These are phyloP conservation scores for Pichia nanzhaoensis DNA, from an alignment of 805 yeast species.

Conservation along the genomic window DNA sequence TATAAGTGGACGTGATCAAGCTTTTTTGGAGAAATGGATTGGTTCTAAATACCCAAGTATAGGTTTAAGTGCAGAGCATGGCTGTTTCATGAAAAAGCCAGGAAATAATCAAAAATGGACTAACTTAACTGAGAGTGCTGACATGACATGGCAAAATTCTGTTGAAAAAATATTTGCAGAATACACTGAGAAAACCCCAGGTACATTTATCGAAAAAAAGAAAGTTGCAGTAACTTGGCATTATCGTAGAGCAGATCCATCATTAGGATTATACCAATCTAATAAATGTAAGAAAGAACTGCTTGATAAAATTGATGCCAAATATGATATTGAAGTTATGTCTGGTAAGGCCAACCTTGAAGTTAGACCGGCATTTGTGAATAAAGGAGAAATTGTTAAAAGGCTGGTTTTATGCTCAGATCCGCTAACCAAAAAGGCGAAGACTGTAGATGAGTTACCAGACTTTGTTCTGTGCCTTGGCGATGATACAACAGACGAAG, in stretches of 20 bases:
- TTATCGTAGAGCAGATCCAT: slow-evolving; percentile 91
- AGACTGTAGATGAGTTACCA: slow-evolving; percentile 44
- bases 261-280: slow-evolving; percentile 83
- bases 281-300: slow-evolving; percentile 61
- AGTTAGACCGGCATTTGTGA: slow-evolving; percentile 91
- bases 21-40: slow-evolving; percentile 80
- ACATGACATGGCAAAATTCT: slow-evolving; percentile 91
- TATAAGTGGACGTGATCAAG: slow-evolving; percentile 92
- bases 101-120: slow-evolving; percentile 58
- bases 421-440: slow-evolving; percentile 33
- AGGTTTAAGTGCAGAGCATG: slow-evolving; percentile 95
- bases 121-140: slow-evolving; percentile 72
- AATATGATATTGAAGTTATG: slow-evolving; percentile 90
- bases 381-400: slow-evolving; percentile 94
- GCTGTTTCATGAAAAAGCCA: slow-evolving; percentile 84
- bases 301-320: slow-evolving; percentile 41
- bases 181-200: slow-evolving; percentile 86
- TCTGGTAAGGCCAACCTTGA: slow-evolving; percentile 95
- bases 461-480: slow-evolving; percentile 89
- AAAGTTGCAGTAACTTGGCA: slow-evolving; percentile 98
- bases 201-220: slow-evolving; percentile 78
- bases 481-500: slow-evolving; percentile 96
- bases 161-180: slow-evolving; percentile 67
- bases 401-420: slow-evolving; percentile 62
- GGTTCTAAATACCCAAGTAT: slow-evolving; percentile 56